Conservation (phyloP, 441 rosid genomes). For the Iberis amara region DNA sequence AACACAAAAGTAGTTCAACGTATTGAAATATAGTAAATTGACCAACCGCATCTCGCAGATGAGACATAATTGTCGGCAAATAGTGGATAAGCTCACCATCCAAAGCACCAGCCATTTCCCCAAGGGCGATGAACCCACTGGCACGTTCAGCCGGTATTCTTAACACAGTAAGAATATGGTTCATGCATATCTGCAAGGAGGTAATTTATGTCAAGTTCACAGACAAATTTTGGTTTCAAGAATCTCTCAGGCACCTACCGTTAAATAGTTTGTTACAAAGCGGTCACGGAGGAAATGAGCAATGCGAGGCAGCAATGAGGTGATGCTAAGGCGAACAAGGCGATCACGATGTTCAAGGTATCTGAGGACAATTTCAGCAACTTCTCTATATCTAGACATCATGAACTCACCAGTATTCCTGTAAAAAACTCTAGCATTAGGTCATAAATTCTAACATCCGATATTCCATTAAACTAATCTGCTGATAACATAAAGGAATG, state of each 20-base stretch:
- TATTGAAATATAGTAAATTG: constrained; percentile 15
- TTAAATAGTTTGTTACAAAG: constrained; percentile 90
- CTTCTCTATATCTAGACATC: constrained; percentile 99
- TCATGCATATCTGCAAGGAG: constrained; percentile 87
- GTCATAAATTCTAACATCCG: constrained; percentile 19
- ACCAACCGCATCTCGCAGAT: constrained; percentile 96
- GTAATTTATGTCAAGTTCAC: constrained; percentile 20
- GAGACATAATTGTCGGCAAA: constrained; percentile 96
- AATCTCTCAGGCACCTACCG: constrained; percentile 46
- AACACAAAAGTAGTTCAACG: constrained; percentile 25
- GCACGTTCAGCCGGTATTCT: constrained; percentile 92
- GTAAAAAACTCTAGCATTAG: constrained; percentile 35
- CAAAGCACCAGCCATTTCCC: constrained; percentile 99
- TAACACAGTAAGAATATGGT: constrained; percentile 88
- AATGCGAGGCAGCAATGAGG: constrained; percentile 96
- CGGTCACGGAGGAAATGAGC: constrained; percentile 99
- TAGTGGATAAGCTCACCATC: constrained; percentile 92
- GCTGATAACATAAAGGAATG: constrained; percentile 11
- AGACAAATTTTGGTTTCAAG: constrained; percentile 17
- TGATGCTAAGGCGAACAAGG: constrained; percentile 99
- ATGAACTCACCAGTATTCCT: constrained; percentile 99
- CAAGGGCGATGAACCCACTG: constrained; percentile 97
- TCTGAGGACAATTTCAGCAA: constrained; percentile 94
- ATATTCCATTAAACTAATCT: constrained; percentile 18
- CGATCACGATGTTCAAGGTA: constrained; percentile 93